Percentiles rank a stretch among this genome's conserved stretches.
These are phyloP conservation scores for Alternaria metachromatica DNA, from an alignment of 2,329 filamentous ascomycete species.

Conservation along the genomic window DNA sequence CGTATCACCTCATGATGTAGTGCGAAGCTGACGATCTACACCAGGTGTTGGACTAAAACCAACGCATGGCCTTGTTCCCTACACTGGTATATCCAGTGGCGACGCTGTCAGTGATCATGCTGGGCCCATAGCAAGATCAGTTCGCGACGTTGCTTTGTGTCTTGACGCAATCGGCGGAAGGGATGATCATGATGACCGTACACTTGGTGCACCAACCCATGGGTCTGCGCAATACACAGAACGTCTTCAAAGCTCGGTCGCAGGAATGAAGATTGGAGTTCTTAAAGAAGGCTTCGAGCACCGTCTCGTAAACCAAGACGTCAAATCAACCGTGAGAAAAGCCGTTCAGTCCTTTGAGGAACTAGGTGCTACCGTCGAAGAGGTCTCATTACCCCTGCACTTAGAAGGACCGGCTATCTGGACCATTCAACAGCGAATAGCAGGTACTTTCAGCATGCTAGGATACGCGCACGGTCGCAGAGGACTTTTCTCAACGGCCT, in stretches of 20 bases:
- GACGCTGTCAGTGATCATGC: slow-evolving; percentile 54
- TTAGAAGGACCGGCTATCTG: slow-evolving; percentile 50
- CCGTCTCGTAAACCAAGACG: slow-evolving; percentile 46
- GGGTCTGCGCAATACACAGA: slow-evolving; percentile 30
- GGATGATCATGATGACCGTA: slow-evolving; percentile 41
- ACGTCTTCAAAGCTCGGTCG: slow-evolving; percentile 20
- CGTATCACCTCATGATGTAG: not conserved
- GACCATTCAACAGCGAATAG: slow-evolving; percentile 51
- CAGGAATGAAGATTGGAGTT: slow-evolving; percentile 35
- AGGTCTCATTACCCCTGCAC: slow-evolving; percentile 37
- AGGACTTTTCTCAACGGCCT: slow-evolving; percentile 30
- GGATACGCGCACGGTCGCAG: slow-evolving; percentile 29
- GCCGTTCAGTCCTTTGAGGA: slow-evolving; percentile 50
- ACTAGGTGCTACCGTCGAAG: slow-evolving; percentile 56
- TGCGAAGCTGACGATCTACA: not conserved
- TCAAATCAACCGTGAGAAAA: slow-evolving; percentile 50
- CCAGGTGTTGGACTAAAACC: slow-evolving; percentile 50
- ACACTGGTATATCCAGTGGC: slow-evolving; percentile 54
- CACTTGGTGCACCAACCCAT: slow-evolving; percentile 33
- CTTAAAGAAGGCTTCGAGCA: slow-evolving; percentile 36
- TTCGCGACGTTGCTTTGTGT: slow-evolving; percentile 32
- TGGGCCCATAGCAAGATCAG: slow-evolving; percentile 39
- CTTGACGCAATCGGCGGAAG: slow-evolving; percentile 40
- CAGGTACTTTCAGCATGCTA: slow-evolving; percentile 53
- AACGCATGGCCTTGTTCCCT: slow-evolving; percentile 58